These are phyloP conservation scores for Neospora caninum DNA, from an alignment of 169 alveolate species.

Conservation along the genomic window DNA sequence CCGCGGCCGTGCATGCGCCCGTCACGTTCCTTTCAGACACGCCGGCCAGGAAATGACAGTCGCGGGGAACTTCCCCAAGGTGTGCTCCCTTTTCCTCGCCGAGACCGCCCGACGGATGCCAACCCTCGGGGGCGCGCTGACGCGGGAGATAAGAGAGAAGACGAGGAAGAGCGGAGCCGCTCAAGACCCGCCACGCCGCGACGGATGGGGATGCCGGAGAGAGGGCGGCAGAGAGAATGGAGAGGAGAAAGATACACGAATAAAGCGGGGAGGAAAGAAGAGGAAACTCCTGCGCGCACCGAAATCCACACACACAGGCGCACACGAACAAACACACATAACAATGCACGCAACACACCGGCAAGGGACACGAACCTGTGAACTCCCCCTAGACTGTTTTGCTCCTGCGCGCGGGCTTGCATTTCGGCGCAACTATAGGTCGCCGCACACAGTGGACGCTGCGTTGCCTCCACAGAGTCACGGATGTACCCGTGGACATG, in stretches of 20 bases:
- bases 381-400: too few relatives aligned
- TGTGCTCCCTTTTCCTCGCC: not conserved
- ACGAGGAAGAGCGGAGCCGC: not conserved
- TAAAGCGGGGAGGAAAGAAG: not conserved
- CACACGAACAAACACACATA: too few relatives aligned
- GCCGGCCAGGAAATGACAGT: not conserved
- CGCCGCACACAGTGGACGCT: too few relatives aligned
- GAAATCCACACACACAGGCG: not conserved
- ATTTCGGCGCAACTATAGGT: too few relatives aligned
- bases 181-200: not conserved
- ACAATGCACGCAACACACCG: too few relatives aligned
- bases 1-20: not conserved
- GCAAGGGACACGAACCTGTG: too few relatives aligned
- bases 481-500: too few relatives aligned
- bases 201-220: not conserved
- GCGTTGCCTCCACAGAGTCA: too few relatives aligned
- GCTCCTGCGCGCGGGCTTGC: too few relatives aligned
- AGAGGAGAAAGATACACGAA: not conserved
- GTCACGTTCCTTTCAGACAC: not conserved
- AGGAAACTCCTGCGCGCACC: not conserved
- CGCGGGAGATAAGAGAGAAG: not conserved
- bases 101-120: not conserved
- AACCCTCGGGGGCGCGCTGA: not conserved
- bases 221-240: not conserved
- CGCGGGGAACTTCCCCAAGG: not conserved